Evolutionary conservation across 257 asterid species (phyloP), one percentile per base, ranked within the genome.

Genomic region (Nicotiana obtusifolia): DNA sequence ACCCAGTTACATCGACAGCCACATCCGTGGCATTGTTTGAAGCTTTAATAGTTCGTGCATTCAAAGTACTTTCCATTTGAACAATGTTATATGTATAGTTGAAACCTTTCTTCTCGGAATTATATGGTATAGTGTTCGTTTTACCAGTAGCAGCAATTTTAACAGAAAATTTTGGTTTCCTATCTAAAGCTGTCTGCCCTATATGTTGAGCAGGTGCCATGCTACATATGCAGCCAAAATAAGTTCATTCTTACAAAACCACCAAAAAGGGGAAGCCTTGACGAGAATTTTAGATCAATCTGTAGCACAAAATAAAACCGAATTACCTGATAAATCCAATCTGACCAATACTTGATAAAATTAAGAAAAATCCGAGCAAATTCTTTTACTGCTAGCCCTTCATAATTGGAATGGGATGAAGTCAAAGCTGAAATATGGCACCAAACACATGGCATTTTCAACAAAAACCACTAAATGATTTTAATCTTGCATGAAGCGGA

Each of bases 1-100:
- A 81, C 64, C 86, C 97, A 56, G 82, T 85, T 71, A 91, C 87
- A 41, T 91, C 96, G 67, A 89, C 86, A 76, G 88, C 53, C 57
- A 84, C 89, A 78, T 87, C 89, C 60, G 24, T 73, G 15, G 78
- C 15, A 69, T n/a, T 69, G 77, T 41, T 69, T 69, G 77, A 69
- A 73, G 78, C 78, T 73, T 47, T 73, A 14, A 15, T 47, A 73
- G 61, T 14, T 22, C 5, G 37, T 24, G 24, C 60, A 44, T 26
- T 73, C 78, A 47, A 73, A 22, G 60, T 73, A 44, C 8, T 73
- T 47, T 47, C 78, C 41, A 73, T 47, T 47, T 73, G 78, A 52
- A 47, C 37, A 47, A 22, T 7, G 15, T 44, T 71, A 14, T 20
- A 28, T 20, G 5, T 41, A 24, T 10, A 69, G 77, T 73, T 73